phyloP scores from a whole-genome alignment of 768 basidiomycete species.

The Psilocybe sp. region DNA sequence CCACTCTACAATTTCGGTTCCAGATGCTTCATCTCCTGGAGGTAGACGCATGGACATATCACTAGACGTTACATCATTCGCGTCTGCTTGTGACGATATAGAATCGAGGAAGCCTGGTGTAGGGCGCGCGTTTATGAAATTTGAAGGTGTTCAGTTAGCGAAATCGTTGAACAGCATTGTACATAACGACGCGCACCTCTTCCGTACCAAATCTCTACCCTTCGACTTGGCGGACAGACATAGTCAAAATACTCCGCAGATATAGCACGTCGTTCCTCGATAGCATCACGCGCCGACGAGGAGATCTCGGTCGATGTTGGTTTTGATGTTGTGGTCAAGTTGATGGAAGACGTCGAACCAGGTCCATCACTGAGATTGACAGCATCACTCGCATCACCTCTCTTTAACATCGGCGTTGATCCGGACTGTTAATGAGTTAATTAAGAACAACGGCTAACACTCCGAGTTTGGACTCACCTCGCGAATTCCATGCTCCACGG shows the following conservation, averaged over 20 bases:
- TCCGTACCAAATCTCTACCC: constrained; percentile 26
- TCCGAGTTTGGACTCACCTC: neutral
- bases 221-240: constrained; percentile 37
- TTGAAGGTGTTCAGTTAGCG: neutral
- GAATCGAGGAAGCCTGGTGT: no score
- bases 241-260: constrained; percentile 46
- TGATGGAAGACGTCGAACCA: no score
- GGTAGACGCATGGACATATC: no score
- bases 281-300: no score
- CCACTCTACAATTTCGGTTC: constrained; percentile 43
- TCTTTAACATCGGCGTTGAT: no score
- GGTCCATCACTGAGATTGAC: no score
- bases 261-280: constrained; percentile 32
- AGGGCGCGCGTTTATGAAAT: neutral
- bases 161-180: neutral
- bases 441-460: no score
- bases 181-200: neutral
- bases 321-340: no score
- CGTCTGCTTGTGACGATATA: neutral
- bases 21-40: constrained; percentile 35
- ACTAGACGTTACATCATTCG: no score
- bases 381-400: no score
- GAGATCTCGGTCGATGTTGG: no score
- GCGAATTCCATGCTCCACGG: constrained; percentile 1
- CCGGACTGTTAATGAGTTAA: no score